Base-by-base conservation (phyloP, 2,329 filamentous ascomycete species). In the Pestalotiopsis sp. region DNA sequence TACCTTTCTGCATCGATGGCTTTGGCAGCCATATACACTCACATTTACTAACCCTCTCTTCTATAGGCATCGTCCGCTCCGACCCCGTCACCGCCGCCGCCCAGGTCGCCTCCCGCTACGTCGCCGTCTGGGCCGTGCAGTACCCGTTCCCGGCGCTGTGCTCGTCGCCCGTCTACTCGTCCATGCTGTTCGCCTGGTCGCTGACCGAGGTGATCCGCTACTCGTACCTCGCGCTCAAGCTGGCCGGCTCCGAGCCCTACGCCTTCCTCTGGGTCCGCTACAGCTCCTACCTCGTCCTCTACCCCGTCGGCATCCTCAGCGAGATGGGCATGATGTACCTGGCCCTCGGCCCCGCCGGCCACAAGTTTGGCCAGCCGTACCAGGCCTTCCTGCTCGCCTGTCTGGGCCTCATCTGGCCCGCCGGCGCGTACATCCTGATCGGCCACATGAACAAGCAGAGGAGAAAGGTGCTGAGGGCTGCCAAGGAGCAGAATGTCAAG, bases 391-490 rank as follows among this genome's bases (percentile, higher is more conserved):
- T 97, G 75, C 86, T 87, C 4, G 85, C 93, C 67, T 98, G 97
- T 80, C 87, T 97, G 36, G 76, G 97, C 75, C 84, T 87, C 3
- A 85, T 95, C 67, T 98, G 97, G 80, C 87, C 97, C 59, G 94
- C 70, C 92, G 93, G 83, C 77, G 88, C 93, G 3, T 97, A 96
- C 76, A 87, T 97, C 68, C 82, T 98, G 68, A 98, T 96, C 79
- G 94, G 93, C 25, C 93, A 99, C 81, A 98, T 99, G 96, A 93
- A 98, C 86, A 86, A 87, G 70, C 96, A 99, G 86, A 87, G 95
- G 74, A 87, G 89, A 73, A 97, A 94, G 87, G 89, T 95, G 66
- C 84, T 94, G 83, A 88, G 89, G 67, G 87, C 86, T 56, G 88
- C 90, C 77, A 88, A 87, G 80, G 75, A 78, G 36, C 76, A 83